A percentile compares a stretch with the other conserved stretches of the same genome.
Evolutionary conservation across 139 green algal genomes (phyloP).

Genomic region (Nannochloris sp.): DNA sequence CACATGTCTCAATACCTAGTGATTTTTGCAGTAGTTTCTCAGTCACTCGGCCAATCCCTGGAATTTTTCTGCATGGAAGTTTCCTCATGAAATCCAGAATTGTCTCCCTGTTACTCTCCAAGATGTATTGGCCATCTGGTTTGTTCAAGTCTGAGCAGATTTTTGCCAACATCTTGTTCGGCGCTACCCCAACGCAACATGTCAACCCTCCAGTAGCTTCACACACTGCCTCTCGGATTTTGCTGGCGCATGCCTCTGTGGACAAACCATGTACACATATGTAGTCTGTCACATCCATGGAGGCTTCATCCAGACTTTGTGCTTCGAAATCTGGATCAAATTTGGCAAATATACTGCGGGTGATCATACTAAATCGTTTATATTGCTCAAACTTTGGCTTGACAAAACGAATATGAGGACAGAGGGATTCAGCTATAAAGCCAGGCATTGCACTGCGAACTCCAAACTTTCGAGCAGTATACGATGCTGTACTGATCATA

Average conservation of each 20-base stretch:
- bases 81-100: constrained; percentile 55
- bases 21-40: constrained; percentile 49
- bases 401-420: constrained; percentile 69
- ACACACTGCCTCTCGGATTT: constrained; percentile 40
- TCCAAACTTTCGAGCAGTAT: constrained; percentile 66
- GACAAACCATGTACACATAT: constrained; percentile 35
- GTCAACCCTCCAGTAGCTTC: constrained; percentile 49
- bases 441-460: constrained; percentile 78
- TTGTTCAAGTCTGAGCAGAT: constrained; percentile 78
- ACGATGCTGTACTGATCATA: constrained; percentile 90
- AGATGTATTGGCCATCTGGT: constrained; percentile 65
- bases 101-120: constrained; percentile 29
- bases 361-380: neutral
- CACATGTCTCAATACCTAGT: constrained; percentile 48
- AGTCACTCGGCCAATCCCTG: constrained; percentile 68
- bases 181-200: constrained; percentile 61
- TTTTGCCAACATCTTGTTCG: constrained; percentile 81
- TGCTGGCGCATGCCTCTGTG: constrained; percentile 42
- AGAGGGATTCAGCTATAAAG: constrained; percentile 78
- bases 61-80: constrained; percentile 65
- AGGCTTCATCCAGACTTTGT: constrained; percentile 71
- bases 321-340: constrained; percentile 70
- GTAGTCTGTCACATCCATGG: constrained; percentile 73
- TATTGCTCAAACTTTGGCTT: constrained; percentile 46
- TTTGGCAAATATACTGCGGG: constrained; percentile 36